phyloP scores from a whole-genome alignment of 805 yeast genomes.

The Candida caryicola region DNA sequence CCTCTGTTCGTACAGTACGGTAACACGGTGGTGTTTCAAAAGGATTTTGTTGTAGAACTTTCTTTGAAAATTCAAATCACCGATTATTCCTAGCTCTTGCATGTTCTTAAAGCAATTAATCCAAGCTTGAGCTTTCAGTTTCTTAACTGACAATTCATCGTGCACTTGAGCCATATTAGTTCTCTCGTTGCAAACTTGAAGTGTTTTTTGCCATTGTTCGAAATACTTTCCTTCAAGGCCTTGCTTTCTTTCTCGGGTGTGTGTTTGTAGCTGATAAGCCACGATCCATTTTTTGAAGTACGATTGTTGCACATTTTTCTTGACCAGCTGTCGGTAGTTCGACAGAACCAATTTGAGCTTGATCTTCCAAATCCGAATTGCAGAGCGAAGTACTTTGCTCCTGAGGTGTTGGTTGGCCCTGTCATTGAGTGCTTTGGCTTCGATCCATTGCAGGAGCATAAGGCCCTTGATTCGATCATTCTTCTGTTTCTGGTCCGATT shows the following conservation, averaged over 20 bases:
- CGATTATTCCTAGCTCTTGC: constrained; percentile 11
- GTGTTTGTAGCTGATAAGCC: neutral
- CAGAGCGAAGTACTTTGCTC: neutral
- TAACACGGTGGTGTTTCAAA: neutral
- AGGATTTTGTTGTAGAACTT: constrained; percentile 15
- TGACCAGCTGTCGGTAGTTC: neutral
- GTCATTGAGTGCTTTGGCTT: constrained; percentile 4
- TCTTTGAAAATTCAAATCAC: constrained; percentile 21
- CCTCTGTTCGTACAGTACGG: neutral
- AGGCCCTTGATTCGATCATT: constrained; percentile 3
- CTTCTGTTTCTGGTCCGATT: constrained; percentile 5
- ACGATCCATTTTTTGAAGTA: constrained; percentile 2
- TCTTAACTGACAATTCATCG: neutral
- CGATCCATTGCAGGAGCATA: constrained; percentile 14
- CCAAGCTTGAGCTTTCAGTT: constrained; percentile 6
- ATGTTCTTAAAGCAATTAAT: neutral
- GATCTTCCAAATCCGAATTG: constrained; percentile 17
- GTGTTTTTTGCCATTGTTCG: constrained; percentile 3
- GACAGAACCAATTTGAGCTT: neutral
- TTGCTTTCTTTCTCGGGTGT: neutral
- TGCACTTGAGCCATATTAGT: constrained; percentile 2
- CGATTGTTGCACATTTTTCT: neutral
- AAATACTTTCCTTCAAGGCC: neutral
- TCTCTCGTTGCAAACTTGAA: neutral
- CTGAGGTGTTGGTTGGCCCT: constrained; percentile 11